phyloP scores from a whole-genome alignment of 2,329 filamentous ascomycete species.

The Colletotrichum tamarilloi region DNA sequence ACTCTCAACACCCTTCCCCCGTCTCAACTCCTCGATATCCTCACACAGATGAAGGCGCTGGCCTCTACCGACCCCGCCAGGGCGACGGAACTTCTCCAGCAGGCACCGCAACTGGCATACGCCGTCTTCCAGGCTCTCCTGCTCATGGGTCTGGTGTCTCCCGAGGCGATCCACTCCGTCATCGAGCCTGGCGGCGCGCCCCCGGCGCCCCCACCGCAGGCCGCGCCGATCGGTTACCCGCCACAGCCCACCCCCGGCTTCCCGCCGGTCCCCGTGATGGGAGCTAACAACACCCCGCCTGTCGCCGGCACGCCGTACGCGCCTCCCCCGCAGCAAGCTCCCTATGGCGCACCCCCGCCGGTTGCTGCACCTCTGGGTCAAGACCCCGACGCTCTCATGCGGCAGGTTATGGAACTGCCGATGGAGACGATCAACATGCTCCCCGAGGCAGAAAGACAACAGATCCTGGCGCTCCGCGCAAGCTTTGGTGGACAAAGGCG shows the following conservation, averaged over 20 bases:
- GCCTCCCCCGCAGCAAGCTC: constrained; percentile 51
- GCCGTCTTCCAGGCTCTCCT: constrained; percentile 95
- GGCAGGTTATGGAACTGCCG: constrained; percentile 83
- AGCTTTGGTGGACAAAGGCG: constrained; percentile 61
- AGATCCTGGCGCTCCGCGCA: constrained; percentile 82
- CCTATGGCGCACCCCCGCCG: constrained; percentile 47
- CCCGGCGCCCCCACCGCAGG: constrained; percentile 45
- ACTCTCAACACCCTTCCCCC: constrained; percentile 89
- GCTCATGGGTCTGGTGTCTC: constrained; percentile 91
- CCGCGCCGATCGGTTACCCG: constrained; percentile 34
- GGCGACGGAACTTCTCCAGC: constrained; percentile 85
- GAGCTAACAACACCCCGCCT: constrained; percentile 60
- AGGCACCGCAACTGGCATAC: constrained; percentile 92
- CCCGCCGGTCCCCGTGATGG: constrained; percentile 44
- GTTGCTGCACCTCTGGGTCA: constrained; percentile 52
- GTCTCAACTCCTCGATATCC: constrained; percentile 89
- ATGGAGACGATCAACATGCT: constrained; percentile 84
- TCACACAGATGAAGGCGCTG: constrained; percentile 93
- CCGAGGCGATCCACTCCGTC: constrained; percentile 82
- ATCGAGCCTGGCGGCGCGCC: constrained; percentile 68
- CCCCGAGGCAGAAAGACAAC: constrained; percentile 78
- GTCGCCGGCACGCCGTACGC: constrained; percentile 58
- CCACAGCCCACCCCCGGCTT: constrained; percentile 45
- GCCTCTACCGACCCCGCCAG: constrained; percentile 84
- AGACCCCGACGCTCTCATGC: constrained; percentile 79